Conservation (phyloP, 129 eudicot species). For the Tanacetum coccineum region DNA sequence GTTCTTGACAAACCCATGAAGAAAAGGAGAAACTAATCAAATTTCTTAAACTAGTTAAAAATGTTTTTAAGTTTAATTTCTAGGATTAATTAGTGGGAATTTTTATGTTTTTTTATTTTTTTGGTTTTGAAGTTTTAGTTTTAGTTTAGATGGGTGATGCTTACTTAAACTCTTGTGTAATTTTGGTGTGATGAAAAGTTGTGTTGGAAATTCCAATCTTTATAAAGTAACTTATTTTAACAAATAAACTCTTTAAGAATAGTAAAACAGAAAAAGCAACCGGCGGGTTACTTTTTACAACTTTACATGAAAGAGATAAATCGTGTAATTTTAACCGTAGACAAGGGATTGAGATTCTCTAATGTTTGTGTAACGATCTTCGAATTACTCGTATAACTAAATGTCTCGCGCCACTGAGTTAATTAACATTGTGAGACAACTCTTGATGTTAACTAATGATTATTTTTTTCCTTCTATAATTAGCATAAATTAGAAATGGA, state of each 20-base stretch:
- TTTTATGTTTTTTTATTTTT: neutral
- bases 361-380: too few relatives aligned
- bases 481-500: neutral
- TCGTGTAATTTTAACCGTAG: too few relatives aligned
- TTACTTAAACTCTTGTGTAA: constrained; percentile 32
- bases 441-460: neutral
- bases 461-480: neutral
- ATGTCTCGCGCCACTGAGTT: too few relatives aligned
- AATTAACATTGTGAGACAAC: too few relatives aligned
- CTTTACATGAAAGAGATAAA: too few relatives aligned
- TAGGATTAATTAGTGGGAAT: too few relatives aligned
- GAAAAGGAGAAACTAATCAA: constrained; percentile 23
- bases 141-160: constrained; percentile 25
- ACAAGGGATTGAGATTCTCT: too few relatives aligned
- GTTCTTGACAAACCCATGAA: constrained; percentile 37
- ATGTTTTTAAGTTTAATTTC: constrained; percentile 7
- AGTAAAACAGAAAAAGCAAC: too few relatives aligned
- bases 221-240: neutral
- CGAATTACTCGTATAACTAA: too few relatives aligned
- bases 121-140: neutral
- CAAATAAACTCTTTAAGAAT: neutral
- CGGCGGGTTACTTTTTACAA: too few relatives aligned
- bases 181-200: constrained; percentile 26
- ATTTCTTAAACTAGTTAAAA: neutral
- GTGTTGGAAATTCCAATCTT: constrained; percentile 22